Evolutionary conservation across 2,329 filamentous ascomycete species (phyloP), one percentile per base, ranked within the genome.

Genomic region (Microdochium paspali): DNA sequence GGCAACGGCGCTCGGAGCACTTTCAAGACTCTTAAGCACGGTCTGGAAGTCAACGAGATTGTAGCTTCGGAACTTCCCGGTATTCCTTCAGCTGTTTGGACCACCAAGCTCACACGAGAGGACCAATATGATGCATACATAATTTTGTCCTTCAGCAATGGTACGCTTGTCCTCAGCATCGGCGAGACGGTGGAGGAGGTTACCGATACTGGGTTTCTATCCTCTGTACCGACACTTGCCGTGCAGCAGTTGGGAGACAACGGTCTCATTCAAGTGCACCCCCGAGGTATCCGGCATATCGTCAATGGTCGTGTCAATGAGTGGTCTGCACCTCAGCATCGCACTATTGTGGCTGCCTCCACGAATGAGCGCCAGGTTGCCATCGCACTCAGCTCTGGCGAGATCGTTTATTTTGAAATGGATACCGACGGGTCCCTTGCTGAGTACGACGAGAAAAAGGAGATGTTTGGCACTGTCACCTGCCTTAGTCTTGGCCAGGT

Each of bases 331-430:
- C 94, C 94, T 0, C 85, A 94, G 56, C 91, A 98, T 71, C 81
- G 93, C 21, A 94, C 91, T 0, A 97, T 98, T 53, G 90, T 97
- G 44, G 89, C 91, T 9, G 94, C 91, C 28, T 85, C 91, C 1
- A 93, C 91, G 15, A 99, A 98, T 59, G 84, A 91, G 57, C 82
- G 87, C 39, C 93, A 99, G 66, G 88, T 98, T 24, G 90, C 90
- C 3, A 84, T 97, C 45, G 93, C 93, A 1, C 73, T 99, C 24
- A 97, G 90, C 61, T 96, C 90, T 9, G 91, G 91, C 31, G 93
- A 98, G 64, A 91, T 98, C 53, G 87, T 95, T 39, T 98, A 97
- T 62, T 98, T 98, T 56, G 94, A 98, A 63, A 91, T 96, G 82
- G 93, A 96, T 59, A 78, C 81, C 0, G 91, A 97, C 65, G 90